Evolutionary conservation across 495 filamentous ascomycete species (phyloP), one percentile per base, ranked within the genome.

Genomic region (Ascodesmis nigricans): DNA sequence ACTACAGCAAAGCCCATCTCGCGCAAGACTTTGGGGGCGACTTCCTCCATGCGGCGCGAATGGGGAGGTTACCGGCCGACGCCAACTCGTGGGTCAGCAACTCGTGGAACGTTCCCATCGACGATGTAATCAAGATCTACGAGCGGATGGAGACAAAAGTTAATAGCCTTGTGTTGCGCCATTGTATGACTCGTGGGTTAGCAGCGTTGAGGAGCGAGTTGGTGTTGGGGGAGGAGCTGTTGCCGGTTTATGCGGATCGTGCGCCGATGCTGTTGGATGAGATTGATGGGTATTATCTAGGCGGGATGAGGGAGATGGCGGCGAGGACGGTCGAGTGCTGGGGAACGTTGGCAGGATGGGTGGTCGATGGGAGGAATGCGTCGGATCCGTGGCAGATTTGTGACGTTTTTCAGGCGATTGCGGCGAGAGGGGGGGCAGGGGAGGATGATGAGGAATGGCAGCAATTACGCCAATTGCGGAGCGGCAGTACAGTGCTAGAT

Each of bases 381-480:
- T 26, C 30, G 0, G 33, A 30, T 9, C 47, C 39, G 5, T 52
- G 48, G 48, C 40, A 37, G 2, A 34, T 52, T 24, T 52, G 48
- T 23, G 48, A 52, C 29, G 36, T 52, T 1, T 52, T 52, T 41
- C 43, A 38, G n/a, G 47, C 48, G 10, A 47, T 52, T 27, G 30
- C 28, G n/a, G 43, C 39, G 5, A 33, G 40, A 5, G 47, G 43
- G 0, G 47, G 47, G 1, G 48, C 39, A 10, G 48, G 47, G 4
- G 27, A 38, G 2, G 19, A 27, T 1, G 17, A 18, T 4, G 16
- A 35, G n/a, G 10, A 18, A 21, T 16, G 8, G 31, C 3, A 31
- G 11, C 29, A 16, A 17, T 21, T 21, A 9, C 17, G 3, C 19
- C 31, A 1, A 9, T 27, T n/a, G 24, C 10, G 3, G 10, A 9